Base-by-base conservation (phyloP, 192 early-diverging fungal species). In the Phlyctochytrium bullatum region DNA sequence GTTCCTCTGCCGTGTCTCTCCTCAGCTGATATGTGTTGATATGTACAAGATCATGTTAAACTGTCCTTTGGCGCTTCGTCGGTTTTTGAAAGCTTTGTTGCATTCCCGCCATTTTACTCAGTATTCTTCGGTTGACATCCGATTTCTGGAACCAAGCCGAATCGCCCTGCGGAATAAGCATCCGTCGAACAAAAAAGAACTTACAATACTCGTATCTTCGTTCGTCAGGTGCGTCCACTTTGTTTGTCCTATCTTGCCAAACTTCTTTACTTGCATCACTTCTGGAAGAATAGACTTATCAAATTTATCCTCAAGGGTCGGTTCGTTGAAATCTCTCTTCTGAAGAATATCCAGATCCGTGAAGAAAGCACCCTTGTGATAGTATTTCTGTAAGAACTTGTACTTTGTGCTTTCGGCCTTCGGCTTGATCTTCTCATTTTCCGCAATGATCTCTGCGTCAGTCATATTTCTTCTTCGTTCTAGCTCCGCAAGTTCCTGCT, bases 201-300 rank as follows among this genome's bases (percentile, higher is more conserved):
- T 59, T 65, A 81, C 79, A 52, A 74, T 65, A 20, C 88, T 83
- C 0, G 93, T 96, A 77, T 96, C 93, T 72, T 93, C 86, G 56
- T 91, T 87, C 6, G 82, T 76, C 75, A 96, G 76, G 60, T 93
- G 92, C 24, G 92, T 96, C 73, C 86, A 96, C 73, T 96, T 96
- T 62, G 92, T 93, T 50, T 90, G 89, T 23, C 93, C 91, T 10
- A 86, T 79, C 36, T 81, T 65, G 52, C 93, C 93, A 85, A 94
- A 96, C 64, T 93, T 93, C 66, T 92, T 91, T 34, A 93, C 92
- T 72, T 93, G 91, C 89, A 94, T 92, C 4, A 96, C 85, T 59
- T 86, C 85, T 31, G 93, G 93, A 16, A 96, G 75, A 10, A 83
- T 67, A n/a, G 89, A 79, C 69, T 87, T 91, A 51, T 86, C 82